Conservation (phyloP, 2,329 filamentous ascomycete species). For the Herpotrichia juniperi region DNA sequence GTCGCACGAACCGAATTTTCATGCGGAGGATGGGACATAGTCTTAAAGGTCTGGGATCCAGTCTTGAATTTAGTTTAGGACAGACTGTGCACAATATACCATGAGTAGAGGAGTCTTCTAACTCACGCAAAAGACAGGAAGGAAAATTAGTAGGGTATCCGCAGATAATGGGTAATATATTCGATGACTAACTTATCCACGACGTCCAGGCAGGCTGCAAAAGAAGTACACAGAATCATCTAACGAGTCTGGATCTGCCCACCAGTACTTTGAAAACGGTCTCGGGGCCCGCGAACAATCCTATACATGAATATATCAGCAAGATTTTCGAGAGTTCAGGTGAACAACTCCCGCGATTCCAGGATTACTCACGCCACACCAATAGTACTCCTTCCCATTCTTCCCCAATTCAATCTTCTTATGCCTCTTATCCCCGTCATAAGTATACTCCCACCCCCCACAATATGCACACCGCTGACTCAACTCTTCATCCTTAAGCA, state of each 20-base stretch:
- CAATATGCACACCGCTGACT: constrained; percentile 2
- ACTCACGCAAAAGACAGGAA: no score
- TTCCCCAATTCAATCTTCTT: not conserved
- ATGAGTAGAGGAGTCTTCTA: no score
- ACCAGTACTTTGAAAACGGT: constrained; percentile 1
- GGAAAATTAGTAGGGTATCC: no score
- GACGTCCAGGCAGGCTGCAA: not conserved
- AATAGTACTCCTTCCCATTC: not conserved
- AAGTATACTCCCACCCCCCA: constrained; percentile 6
- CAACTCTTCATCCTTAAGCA: constrained; percentile 4
- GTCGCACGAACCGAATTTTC: no score
- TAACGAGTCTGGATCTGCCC: constrained; percentile 1
- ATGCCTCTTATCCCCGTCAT: not conserved
- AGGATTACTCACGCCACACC: constrained; percentile 4
- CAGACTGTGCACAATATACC: no score
- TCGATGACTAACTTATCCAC: no score
- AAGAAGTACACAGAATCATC: constrained; percentile 49
- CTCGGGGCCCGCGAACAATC: not conserved
- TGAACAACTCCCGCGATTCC: not conserved
- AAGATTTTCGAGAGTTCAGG: not conserved
- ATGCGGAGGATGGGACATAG: no score
- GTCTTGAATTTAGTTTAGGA: no score
- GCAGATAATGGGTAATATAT: no score
- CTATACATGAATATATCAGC: not conserved
- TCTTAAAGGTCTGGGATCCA: no score